Conservation (phyloP, 768 basidiomycete genomes). For the Pholiota microspora region DNA sequence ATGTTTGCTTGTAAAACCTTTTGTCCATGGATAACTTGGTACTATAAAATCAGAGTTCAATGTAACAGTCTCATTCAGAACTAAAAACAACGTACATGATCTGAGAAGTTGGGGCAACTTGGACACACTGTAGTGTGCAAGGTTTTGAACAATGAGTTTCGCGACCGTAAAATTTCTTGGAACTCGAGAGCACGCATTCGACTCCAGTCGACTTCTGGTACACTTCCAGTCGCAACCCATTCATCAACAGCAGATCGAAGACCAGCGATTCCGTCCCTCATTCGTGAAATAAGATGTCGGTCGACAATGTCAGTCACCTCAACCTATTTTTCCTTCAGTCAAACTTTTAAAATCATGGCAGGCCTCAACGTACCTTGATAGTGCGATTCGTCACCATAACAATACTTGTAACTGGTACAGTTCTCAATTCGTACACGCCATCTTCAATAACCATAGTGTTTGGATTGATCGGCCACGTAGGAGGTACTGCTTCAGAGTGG, state of each 20-base stretch:
- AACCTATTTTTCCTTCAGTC: constrained; percentile 42
- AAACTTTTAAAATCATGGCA: not conserved
- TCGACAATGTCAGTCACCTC: constrained; percentile 70
- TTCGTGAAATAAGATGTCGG: constrained; percentile 56
- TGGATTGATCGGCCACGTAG: constrained; percentile 73
- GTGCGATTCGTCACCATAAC: constrained; percentile 66
- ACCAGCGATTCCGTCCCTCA: constrained; percentile 52
- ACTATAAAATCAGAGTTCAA: constrained; percentile 44
- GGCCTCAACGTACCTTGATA: constrained; percentile 56
- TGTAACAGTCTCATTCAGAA: no score
- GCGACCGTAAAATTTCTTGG: constrained; percentile 71
- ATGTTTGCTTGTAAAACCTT: constrained; percentile 75
- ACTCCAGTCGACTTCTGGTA: constrained; percentile 85
- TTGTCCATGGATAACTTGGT: constrained; percentile 69
- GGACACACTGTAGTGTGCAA: constrained; percentile 47
- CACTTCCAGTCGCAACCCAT: constrained; percentile 43
- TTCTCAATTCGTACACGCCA: constrained; percentile 62
- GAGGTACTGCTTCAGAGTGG: constrained; percentile 56
- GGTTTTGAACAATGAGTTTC: constrained; percentile 47
- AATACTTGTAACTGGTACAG: constrained; percentile 72
- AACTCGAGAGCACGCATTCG: constrained; percentile 86
- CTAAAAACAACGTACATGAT: constrained; percentile 62
- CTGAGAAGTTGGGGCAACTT: constrained; percentile 63
- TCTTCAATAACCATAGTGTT: constrained; percentile 44
- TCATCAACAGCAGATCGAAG: constrained; percentile 54